Percentiles rank a stretch among this genome's conserved stretches.
These are phyloP conservation scores for Solanum hybrid DNA, from an alignment of 305 asterid genomes.

Conservation along the genomic window DNA sequence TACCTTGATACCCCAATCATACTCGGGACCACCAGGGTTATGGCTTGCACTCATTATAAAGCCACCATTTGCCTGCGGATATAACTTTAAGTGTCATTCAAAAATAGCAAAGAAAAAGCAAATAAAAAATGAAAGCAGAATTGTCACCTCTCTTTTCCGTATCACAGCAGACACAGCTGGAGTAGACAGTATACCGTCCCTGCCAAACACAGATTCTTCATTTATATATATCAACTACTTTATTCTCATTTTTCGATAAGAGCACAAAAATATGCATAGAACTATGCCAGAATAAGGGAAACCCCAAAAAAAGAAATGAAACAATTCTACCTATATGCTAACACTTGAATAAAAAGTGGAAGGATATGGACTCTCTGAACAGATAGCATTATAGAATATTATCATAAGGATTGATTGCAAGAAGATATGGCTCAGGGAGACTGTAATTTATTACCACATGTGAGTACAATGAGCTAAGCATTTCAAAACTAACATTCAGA, in stretches of 20 bases:
- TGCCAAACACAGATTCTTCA: conserved; percentile 22
- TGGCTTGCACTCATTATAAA: conserved; percentile 98
- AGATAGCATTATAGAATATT: not conserved
- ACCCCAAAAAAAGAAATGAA: not conserved
- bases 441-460: not conserved
- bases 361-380: not conserved
- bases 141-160: conserved; percentile 70
- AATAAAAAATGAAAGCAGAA: conserved; percentile 8
- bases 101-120: conserved; percentile 9
- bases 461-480: not conserved
- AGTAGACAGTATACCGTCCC: conserved; percentile 92
- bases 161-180: conserved; percentile 97
- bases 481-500: not conserved
- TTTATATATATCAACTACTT: conserved; percentile 1
- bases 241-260: not conserved
- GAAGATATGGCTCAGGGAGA: not conserved
- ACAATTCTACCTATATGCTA: not conserved
- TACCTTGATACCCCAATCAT: conserved; percentile 99
- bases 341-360: not conserved
- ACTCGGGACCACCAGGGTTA: conserved; percentile 97
- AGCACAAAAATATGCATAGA: not conserved
- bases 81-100: not conserved
- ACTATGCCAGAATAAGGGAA: not conserved
- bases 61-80: conserved; percentile 85
- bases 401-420: not conserved